A percentile compares a stretch with the other conserved stretches of the same genome.
These are phyloP conservation scores for Alternaria sp. DNA, from an alignment of 2,329 filamentous ascomycete species.

Conservation along the genomic window DNA sequence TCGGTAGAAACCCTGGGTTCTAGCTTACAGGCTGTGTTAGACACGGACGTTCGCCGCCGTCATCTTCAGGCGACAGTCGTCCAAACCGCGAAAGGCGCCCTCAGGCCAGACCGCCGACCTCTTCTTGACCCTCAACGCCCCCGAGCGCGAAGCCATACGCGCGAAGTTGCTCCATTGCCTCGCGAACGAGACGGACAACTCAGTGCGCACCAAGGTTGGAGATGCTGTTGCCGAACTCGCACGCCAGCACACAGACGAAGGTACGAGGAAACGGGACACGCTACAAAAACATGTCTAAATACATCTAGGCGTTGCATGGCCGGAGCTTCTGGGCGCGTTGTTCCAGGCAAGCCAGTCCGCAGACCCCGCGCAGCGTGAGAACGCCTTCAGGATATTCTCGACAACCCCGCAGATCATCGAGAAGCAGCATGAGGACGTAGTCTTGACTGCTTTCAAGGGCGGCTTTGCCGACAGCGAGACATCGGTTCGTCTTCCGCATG, in stretches of 20 bases:
- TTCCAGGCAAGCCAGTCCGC: conserved; percentile 90
- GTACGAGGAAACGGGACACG: conserved; percentile 59
- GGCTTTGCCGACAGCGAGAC: conserved; percentile 91
- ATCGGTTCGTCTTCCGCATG: conserved; percentile 58
- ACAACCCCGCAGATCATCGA: conserved; percentile 96
- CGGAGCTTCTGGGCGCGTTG: conserved; percentile 82
- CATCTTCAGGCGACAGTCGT: conserved; percentile 91
- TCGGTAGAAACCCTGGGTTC: background rate
- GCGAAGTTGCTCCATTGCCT: conserved; percentile 82
- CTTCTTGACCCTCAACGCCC: conserved; percentile 78
- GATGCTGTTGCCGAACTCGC: conserved; percentile 97
- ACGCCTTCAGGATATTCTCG: conserved; percentile 92
- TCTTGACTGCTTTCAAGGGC: conserved; percentile 84
- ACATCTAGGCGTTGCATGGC: conserved; percentile 77
- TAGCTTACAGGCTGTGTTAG: conserved; percentile 54
- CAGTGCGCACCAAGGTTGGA: conserved; percentile 91
- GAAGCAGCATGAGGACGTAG: conserved; percentile 91
- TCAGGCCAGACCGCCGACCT: conserved; percentile 76
- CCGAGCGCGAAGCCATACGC: conserved; percentile 79
- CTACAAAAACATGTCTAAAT: conserved; percentile 8
- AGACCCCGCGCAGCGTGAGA: conserved; percentile 85
- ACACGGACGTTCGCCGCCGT: conserved; percentile 90
- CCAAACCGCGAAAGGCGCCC: conserved; percentile 79
- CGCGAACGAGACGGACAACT: conserved; percentile 72
- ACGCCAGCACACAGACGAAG: conserved; percentile 90